phyloP scores from a whole-genome alignment of 1,284 basidiomycete genomes.

The Leccinum ambiguum region DNA sequence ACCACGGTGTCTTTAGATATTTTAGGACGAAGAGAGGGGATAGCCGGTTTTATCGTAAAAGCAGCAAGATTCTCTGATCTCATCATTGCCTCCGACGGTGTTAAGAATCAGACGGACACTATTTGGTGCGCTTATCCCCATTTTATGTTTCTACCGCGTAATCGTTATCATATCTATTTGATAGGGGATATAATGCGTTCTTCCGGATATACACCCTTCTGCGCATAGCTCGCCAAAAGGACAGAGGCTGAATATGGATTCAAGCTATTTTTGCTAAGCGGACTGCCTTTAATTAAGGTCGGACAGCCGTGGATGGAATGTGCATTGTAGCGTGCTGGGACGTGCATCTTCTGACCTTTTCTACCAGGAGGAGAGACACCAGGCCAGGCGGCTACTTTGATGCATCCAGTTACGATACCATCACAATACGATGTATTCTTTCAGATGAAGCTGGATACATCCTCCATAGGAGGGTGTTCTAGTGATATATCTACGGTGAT shows the following conservation, averaged over 20 bases:
- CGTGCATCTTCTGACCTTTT: slow-evolving; percentile 19
- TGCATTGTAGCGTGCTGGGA: slow-evolving; percentile 12
- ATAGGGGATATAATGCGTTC: slow-evolving; percentile 26
- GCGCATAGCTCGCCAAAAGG: slow-evolving; percentile 26
- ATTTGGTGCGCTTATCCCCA: slow-evolving; percentile 23
- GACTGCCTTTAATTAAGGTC: slow-evolving; percentile 18
- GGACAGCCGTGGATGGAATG: slow-evolving; percentile 9
- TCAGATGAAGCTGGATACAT: neutral
- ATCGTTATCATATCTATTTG: slow-evolving; percentile 7
- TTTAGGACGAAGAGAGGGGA: slow-evolving; percentile 17
- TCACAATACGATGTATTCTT: neutral
- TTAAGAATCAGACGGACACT: slow-evolving; percentile 25
- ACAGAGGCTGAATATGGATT: slow-evolving; percentile 21
- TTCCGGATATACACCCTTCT: slow-evolving; percentile 26
- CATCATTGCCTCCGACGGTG: slow-evolving; percentile 30
- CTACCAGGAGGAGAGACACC: slow-evolving; percentile 13
- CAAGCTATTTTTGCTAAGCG: slow-evolving; percentile 16
- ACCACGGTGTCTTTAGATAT: slow-evolving; percentile 16
- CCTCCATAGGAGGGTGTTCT: neutral
- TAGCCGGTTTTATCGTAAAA: slow-evolving; percentile 18
- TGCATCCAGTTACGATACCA: slow-evolving; percentile 24
- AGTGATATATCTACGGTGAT: neutral
- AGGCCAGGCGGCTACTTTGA: neutral
- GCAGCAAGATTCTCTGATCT: slow-evolving; percentile 23
- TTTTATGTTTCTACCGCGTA: slow-evolving; percentile 3